Base-by-base conservation (phyloP, 2,329 filamentous ascomycete genomes). In the Penicillium sp. region DNA sequence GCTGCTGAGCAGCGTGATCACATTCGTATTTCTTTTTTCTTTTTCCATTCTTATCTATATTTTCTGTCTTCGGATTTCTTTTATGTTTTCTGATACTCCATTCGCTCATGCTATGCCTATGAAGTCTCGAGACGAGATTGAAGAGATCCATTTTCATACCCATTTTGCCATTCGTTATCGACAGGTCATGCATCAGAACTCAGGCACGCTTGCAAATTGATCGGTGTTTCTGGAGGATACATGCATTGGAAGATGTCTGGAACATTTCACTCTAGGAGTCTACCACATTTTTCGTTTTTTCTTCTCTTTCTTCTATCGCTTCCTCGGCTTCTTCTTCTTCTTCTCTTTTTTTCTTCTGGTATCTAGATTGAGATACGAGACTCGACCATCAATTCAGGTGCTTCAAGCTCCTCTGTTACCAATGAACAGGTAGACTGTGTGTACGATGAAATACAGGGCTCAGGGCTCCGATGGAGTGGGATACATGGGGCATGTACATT, bases 181-280 rank as follows among this genome's bases (percentile, higher is more conserved):
- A 42, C 37, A 14, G 11, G 19, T 19, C n/a, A 39, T 39, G 35
- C 35, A 39, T 39, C 35, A 19, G 35, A 10, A 19, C n/a, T 39
- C n/a, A 19, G 7, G 35, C 3, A 42, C 23, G 19, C 39, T 11
- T 23, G 39, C 39, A 42, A 42, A 42, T 42, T 21, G 39, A 23
- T 35, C 11, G 47, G 21, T 49, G 46, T 50, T 23, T 23, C 4
- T 13, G 39, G n/a, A 19, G 35, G 11, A 42, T 42, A 2, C 29
- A 10, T 33, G 47, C 47, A 50, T 50, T 23, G 47, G 48, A 50
- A 50, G n/a, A 50, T 50, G 48, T 50, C 48, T n/a, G 48, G 48
- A 50, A 50, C 48, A 50, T 50, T 42, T 35, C 39, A 23, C 4
- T 5, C 27, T 23, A 13, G 35, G 48, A 50, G 35, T 50, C 29